These are phyloP conservation scores for Perilla frutescens DNA, from an alignment of 257 asterid genomes.

Conservation along the genomic window DNA sequence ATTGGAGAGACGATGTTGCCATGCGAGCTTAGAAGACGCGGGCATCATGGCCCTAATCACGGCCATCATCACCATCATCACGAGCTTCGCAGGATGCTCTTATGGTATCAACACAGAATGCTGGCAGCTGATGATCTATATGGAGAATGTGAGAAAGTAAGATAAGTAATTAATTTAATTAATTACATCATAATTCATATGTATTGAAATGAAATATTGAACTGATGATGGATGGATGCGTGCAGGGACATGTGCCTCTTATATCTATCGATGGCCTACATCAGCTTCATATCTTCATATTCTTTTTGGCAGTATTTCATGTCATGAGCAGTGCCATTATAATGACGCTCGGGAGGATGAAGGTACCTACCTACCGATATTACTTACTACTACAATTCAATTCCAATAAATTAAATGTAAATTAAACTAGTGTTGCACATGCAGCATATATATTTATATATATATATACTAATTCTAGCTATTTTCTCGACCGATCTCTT, in stretches of 20 bases:
- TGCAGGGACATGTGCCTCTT: slow-evolving; percentile 59
- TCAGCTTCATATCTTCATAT: slow-evolving; percentile 69
- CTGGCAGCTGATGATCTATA: slow-evolving; percentile 39
- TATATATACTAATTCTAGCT: background rate
- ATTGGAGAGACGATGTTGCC: slow-evolving; percentile 78
- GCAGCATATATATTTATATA: no score
- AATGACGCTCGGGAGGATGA: slow-evolving; percentile 60
- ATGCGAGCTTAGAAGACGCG: slow-evolving; percentile 39
- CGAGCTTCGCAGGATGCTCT: slow-evolving; percentile 39
- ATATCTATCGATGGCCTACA: slow-evolving; percentile 58
- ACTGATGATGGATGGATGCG: no score
- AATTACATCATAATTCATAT: no score
- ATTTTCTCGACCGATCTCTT: background rate
- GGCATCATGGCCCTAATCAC: background rate
- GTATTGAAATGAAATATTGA: no score
- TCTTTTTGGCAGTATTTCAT: slow-evolving; percentile 67
- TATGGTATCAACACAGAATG: slow-evolving; percentile 43
- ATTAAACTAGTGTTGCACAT: background rate
- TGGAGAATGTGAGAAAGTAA: slow-evolving; percentile 37
- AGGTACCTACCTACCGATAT: slow-evolving; percentile 46
- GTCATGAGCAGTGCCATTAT: slow-evolving; percentile 65
- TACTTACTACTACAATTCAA: no score
- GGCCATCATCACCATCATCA: background rate
- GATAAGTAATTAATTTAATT: slow-evolving; percentile 15
- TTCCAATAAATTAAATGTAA: background rate